Conservation (phyloP, 2,329 filamentous ascomycete genomes). For the Coleophoma cylindrospora region DNA sequence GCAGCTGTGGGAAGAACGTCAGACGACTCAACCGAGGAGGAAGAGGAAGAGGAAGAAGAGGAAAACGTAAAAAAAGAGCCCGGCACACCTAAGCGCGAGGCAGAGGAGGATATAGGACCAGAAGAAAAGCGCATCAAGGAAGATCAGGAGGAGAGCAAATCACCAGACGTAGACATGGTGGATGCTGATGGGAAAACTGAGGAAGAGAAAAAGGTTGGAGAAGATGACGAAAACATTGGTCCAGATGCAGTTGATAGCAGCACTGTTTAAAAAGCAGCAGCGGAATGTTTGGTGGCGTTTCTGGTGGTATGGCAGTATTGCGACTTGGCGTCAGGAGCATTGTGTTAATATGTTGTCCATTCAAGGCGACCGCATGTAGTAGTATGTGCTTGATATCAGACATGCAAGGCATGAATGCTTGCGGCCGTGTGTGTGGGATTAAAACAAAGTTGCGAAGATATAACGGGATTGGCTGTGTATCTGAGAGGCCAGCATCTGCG, state of each 20-base stretch:
- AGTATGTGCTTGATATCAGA: too few relatives aligned
- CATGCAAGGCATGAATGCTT: too few relatives aligned
- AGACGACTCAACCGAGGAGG: conserved; percentile 23
- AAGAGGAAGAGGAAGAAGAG: conserved; percentile 15
- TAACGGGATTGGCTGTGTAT: too few relatives aligned
- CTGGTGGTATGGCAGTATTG: neutral
- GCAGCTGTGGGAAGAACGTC: conserved; percentile 53
- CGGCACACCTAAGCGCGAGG: conserved; percentile 49
- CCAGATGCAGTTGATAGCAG: conserved; percentile 11
- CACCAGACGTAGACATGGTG: conserved; percentile 4
- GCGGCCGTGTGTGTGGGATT: too few relatives aligned
- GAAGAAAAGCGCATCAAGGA: conserved; percentile 46
- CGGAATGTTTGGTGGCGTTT: conserved; percentile 1
- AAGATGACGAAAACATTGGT: conserved; percentile 12
- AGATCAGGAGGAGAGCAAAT: conserved; percentile 20
- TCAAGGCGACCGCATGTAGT: too few relatives aligned
- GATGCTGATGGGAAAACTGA: conserved; percentile 15
- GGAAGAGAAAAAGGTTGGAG: conserved; percentile 9
- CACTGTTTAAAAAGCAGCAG: conserved; percentile 8
- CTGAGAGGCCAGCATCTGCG: too few relatives aligned
- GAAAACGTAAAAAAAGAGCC: conserved; percentile 6
- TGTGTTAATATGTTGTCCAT: too few relatives aligned
- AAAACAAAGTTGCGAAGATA: too few relatives aligned
- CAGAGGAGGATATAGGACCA: conserved; percentile 38
- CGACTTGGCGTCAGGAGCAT: too few relatives aligned